phyloP scores from a whole-genome alignment of 2,329 filamentous ascomycete species.

The Tothia fuscella region DNA sequence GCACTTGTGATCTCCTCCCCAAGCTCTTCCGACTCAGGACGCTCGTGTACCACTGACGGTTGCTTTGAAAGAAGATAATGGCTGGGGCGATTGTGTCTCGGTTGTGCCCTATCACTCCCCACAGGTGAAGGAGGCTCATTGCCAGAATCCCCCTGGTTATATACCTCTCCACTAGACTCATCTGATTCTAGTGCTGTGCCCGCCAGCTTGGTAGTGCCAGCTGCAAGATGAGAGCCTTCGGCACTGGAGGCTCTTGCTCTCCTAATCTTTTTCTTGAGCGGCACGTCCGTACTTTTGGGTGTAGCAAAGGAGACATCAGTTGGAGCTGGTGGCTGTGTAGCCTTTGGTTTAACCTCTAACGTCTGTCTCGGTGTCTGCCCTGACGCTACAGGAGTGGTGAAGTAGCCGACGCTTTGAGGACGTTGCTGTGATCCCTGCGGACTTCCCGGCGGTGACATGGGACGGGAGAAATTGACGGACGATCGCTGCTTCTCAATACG shows the following conservation, averaged over 20 bases:
- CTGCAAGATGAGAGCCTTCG: slow-evolving; percentile 29
- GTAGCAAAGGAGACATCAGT: slow-evolving; percentile 12
- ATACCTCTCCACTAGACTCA: not conserved
- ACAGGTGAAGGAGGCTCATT: not conserved
- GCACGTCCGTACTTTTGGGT: slow-evolving; percentile 24
- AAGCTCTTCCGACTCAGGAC: slow-evolving; percentile 1
- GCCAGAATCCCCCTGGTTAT: not conserved
- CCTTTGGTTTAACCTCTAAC: not conserved
- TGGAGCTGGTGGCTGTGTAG: not conserved
- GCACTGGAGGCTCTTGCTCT: slow-evolving; percentile 17
- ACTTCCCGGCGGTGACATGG: slow-evolving; percentile 38
- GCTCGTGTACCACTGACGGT: slow-evolving; percentile 6
- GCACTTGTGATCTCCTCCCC: not conserved
- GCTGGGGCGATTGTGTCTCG: slow-evolving; percentile 3
- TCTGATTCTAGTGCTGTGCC: slow-evolving; percentile 33
- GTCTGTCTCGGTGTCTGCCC: slow-evolving; percentile 1
- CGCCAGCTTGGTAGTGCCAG: slow-evolving; percentile 25
- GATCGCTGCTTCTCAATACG: slow-evolving; percentile 30
- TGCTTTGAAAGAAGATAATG: slow-evolving; percentile 1
- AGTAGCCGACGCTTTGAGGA: too few species aligned
- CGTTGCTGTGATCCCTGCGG: too few species aligned
- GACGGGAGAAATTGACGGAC: slow-evolving; percentile 43
- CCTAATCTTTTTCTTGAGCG: slow-evolving; percentile 29
- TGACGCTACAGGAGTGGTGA: slow-evolving; percentile 23
- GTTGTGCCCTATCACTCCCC: not conserved